Conservation (phyloP, 2,329 filamentous ascomycete genomes). For the Exophiala oligosperma region DNA sequence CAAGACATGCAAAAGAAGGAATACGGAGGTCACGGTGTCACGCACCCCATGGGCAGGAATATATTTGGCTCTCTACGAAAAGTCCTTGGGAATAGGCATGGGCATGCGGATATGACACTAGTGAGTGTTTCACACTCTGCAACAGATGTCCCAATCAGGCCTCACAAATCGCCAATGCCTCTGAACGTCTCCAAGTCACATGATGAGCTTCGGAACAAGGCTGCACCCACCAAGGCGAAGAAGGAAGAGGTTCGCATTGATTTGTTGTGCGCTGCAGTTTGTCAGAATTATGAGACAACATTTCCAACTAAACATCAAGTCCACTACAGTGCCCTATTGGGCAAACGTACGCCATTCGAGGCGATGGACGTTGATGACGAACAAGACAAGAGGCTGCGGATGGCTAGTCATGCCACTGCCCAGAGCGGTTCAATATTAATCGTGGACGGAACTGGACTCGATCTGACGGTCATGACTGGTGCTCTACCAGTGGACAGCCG, state of each 20-base stretch:
- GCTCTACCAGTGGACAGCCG: slow-evolving; percentile 27
- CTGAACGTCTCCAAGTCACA: slow-evolving; percentile 47
- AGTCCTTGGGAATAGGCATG: slow-evolving; percentile 66
- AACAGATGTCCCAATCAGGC: slow-evolving; percentile 22
- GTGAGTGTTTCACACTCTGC: slow-evolving; percentile 25
- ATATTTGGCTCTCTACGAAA: slow-evolving; percentile 83
- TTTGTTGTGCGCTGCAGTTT: slow-evolving; percentile 73
- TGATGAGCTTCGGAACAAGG: slow-evolving; percentile 44
- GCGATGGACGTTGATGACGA: not conserved
- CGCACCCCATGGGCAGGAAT: slow-evolving; percentile 73
- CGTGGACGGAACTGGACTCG: slow-evolving; percentile 58
- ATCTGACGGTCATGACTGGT: slow-evolving; percentile 40
- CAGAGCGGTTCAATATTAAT: slow-evolving; percentile 93
- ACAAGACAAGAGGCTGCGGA: slow-evolving; percentile 32
- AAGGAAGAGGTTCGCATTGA: slow-evolving; percentile 70
- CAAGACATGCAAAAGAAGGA: slow-evolving; percentile 8
- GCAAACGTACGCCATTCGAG: slow-evolving; percentile 13
- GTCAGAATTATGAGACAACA: slow-evolving; percentile 76
- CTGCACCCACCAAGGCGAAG: slow-evolving; percentile 33
- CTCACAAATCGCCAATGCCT: slow-evolving; percentile 42
- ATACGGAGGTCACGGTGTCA: slow-evolving; percentile 6
- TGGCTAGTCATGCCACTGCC: slow-evolving; percentile 62
- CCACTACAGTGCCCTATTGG: slow-evolving; percentile 19
- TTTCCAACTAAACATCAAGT: slow-evolving; percentile 48
- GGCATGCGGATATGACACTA: slow-evolving; percentile 27